Evolutionary conservation across 75 land plant genomes (phyloP).

Genomic region (Sequoia sempervirens): DNA sequence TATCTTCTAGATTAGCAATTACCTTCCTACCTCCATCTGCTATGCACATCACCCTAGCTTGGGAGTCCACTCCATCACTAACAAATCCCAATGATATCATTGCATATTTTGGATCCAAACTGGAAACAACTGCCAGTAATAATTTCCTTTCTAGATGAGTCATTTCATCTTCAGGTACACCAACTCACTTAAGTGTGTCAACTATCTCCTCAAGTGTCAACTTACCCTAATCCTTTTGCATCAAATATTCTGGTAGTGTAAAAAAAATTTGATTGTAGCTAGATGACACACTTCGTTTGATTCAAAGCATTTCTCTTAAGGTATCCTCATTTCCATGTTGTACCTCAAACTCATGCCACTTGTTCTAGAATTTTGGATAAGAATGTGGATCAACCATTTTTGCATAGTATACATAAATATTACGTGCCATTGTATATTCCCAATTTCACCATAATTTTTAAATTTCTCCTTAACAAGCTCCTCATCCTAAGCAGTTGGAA

Average conservation of each 20-base stretch:
- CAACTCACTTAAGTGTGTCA: conserved; percentile 67
- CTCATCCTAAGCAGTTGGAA: too few species aligned
- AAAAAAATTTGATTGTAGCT: conserved; percentile 82
- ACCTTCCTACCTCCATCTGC: conserved; percentile 19
- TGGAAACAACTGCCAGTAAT: conserved; percentile 30
- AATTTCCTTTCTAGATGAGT: conserved; percentile 84
- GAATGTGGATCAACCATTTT: conserved; percentile 81
- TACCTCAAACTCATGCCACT: conserved; percentile 94
- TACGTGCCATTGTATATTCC: too few species aligned
- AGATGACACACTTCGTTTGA: conserved; percentile 82
- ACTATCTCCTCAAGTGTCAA: conserved; percentile 62
- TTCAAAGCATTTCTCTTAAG: conserved; percentile 89
- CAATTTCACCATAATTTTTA: too few species aligned
- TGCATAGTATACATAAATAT: conserved; percentile 67
- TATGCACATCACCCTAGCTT: conserved; percentile 10
- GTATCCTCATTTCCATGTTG: conserved; percentile 97
- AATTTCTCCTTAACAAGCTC: too few species aligned
- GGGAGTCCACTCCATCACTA: conserved; percentile 61
- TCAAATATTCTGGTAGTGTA: conserved; percentile 85
- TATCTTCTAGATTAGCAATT: conserved; percentile 55
- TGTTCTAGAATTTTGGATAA: conserved; percentile 77
- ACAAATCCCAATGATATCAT: conserved; percentile 54
- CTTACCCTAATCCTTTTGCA: conserved; percentile 71
- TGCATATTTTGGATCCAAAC: conserved; percentile 17
- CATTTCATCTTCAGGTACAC: conserved; percentile 86